A percentile compares a stretch with the other conserved stretches of the same genome.
phyloP scores from a whole-genome alignment of 192 early-diverging fungal genomes.

The Martensiomyces pterosporus region DNA sequence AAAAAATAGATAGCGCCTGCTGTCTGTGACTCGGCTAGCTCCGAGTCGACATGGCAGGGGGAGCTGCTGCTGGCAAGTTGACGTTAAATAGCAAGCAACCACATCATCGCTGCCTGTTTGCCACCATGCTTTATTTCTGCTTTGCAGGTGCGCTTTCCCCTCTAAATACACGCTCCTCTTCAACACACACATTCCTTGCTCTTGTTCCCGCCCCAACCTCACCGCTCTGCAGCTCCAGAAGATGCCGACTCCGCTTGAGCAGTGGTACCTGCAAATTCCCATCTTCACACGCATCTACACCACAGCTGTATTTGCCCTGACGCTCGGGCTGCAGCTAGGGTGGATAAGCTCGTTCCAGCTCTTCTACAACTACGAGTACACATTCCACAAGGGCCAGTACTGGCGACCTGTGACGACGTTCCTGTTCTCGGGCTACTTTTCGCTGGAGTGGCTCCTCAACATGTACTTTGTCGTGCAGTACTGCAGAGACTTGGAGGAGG shows the following conservation, averaged over 20 bases:
- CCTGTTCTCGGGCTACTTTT: conserved; percentile 87
- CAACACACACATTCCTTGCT: no score
- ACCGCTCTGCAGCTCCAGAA: no score
- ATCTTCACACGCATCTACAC: conserved; percentile 81
- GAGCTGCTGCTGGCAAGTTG: no score
- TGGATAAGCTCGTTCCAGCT: conserved; percentile 76
- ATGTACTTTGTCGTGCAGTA: conserved; percentile 88
- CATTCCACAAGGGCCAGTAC: conserved; percentile 73
- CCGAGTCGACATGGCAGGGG: no score
- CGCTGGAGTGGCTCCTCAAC: conserved; percentile 89
- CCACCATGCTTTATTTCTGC: no score
- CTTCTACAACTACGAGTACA: conserved; percentile 71
- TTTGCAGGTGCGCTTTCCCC: no score
- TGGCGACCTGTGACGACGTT: conserved; percentile 93
- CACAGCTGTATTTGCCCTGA: conserved; percentile 70
- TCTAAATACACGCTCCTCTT: no score
- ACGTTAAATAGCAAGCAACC: no score
- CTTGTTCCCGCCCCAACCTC: no score
- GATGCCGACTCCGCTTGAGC: conserved; percentile 67
- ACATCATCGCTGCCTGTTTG: no score
- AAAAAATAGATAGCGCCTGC: no score
- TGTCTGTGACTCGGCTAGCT: no score
- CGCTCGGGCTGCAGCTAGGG: conserved; percentile 84
- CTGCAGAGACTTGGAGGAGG: conserved; percentile 90
- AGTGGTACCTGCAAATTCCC: conserved; percentile 90